phyloP scores from a whole-genome alignment of 2,329 filamentous ascomycete genomes.

The Aspergillus ochraceus region DNA sequence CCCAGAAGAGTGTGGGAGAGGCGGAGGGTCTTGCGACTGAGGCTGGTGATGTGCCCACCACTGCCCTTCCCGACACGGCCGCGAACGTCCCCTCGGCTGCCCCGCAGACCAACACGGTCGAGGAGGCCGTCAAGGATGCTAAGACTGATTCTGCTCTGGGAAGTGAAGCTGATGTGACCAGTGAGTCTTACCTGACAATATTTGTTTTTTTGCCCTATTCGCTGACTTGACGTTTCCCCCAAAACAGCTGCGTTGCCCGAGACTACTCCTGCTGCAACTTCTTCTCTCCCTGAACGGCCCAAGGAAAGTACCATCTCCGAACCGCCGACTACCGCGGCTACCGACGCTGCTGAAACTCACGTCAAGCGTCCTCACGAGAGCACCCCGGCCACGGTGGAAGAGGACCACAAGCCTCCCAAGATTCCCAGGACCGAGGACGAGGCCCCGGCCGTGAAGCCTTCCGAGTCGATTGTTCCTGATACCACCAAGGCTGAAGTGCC shows the following conservation, averaged over 20 bases:
- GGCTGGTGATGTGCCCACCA: constrained; percentile 12
- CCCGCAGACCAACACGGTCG: constrained; percentile 8
- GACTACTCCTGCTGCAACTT: constrained; percentile 10
- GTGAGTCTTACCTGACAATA: neutral
- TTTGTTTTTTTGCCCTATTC: neutral
- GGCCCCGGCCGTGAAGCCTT: constrained; percentile 3
- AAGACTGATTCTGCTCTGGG: neutral
- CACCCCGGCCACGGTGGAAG: constrained; percentile 30
- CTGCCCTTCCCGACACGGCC: constrained; percentile 21
- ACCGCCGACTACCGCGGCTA: neutral
- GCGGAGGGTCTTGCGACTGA: constrained; percentile 17
- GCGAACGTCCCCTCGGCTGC: neutral
- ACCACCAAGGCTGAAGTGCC: constrained; percentile 1
- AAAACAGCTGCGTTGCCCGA: constrained; percentile 7
- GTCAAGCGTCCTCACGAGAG: constrained; percentile 39
- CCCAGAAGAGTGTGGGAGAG: constrained; percentile 21
- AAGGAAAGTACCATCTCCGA: constrained; percentile 18
- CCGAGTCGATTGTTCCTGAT: constrained; percentile 1
- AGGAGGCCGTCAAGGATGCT: constrained; percentile 7
- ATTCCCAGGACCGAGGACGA: constrained; percentile 34
- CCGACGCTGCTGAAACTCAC: constrained; percentile 24
- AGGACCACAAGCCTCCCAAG: constrained; percentile 35
- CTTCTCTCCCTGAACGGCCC: constrained; percentile 20
- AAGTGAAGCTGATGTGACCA: neutral
- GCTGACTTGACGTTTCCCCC: neutral